phyloP scores from a whole-genome alignment of 2,329 filamentous ascomycete species.

The Periglandula ipomoeae region DNA sequence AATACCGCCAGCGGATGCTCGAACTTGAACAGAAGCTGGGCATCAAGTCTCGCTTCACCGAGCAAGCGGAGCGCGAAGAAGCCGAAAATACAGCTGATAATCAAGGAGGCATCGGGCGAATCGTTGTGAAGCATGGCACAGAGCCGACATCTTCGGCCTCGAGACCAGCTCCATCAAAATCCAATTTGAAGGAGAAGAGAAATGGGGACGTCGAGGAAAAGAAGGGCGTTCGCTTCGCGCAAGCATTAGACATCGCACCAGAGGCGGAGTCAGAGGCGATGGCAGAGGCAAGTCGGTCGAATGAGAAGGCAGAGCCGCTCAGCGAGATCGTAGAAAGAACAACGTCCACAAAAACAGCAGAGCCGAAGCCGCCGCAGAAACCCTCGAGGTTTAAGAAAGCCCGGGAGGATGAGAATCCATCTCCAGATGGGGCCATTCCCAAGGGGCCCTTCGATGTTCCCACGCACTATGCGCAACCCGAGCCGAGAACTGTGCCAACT shows the following conservation, averaged over 20 bases:
- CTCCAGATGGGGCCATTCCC: slow-evolving; percentile 14
- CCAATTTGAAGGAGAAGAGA: slow-evolving; percentile 23
- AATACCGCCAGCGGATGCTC: slow-evolving; percentile 75
- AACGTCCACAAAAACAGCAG: slow-evolving; percentile 15
- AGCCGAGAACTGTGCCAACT: slow-evolving; percentile 30
- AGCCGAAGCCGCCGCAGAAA: slow-evolving; percentile 28
- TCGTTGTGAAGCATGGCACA: slow-evolving; percentile 33
- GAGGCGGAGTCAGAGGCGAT: slow-evolving; percentile 17
- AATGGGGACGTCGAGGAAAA: slow-evolving; percentile 22
- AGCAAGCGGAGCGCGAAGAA: slow-evolving; percentile 41
- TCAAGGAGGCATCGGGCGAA: slow-evolving; percentile 48
- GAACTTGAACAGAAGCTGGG: slow-evolving; percentile 70
- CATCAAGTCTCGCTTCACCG: slow-evolving; percentile 42
- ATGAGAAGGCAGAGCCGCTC: slow-evolving; percentile 32
- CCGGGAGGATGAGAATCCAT: slow-evolving; percentile 13
- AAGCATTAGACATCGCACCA: slow-evolving; percentile 60
- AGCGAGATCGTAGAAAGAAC: slow-evolving; percentile 44
- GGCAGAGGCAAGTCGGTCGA: too few relatives aligned
- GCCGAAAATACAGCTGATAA: slow-evolving; percentile 24
- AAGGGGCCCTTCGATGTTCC: slow-evolving; percentile 37
- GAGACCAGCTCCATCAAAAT: slow-evolving; percentile 19
- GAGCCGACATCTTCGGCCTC: slow-evolving; percentile 13
- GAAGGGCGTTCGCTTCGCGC: slow-evolving; percentile 77
- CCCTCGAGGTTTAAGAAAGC: slow-evolving; percentile 45
- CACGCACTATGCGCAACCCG: slow-evolving; percentile 27